phyloP scores from a whole-genome alignment of 108 stramenopile genomes.

The Nannochloropsis salina region DNA sequence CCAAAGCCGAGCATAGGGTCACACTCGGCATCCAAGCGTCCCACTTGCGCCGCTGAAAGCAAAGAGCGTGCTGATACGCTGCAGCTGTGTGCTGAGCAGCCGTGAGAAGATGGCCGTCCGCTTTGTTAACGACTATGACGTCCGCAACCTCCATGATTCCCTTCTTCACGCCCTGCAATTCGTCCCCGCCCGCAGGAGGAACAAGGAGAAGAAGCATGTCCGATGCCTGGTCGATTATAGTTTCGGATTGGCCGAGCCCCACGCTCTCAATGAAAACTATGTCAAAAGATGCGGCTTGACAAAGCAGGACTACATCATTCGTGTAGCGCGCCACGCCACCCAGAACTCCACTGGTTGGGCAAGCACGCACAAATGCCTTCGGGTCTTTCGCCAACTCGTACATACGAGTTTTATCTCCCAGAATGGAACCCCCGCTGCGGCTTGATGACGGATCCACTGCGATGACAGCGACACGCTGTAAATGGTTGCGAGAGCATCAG shows the following conservation, averaged over 20 bases:
- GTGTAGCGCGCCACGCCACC: constrained; percentile 90
- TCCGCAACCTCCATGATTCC: constrained; percentile 95
- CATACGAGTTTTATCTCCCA: constrained; percentile 98
- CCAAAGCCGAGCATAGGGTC: constrained; percentile 45
- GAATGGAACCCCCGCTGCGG: constrained; percentile 85
- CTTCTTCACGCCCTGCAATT: constrained; percentile 86
- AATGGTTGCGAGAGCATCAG: constrained; percentile 21
- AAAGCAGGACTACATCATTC: constrained; percentile 81
- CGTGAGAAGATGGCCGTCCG: constrained; percentile 65
- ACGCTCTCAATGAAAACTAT: constrained; percentile 92
- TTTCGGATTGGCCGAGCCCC: constrained; percentile 90
- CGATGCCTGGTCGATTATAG: constrained; percentile 73
- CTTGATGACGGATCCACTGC: constrained; percentile 81
- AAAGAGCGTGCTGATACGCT: constrained; percentile 28
- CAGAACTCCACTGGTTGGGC: constrained; percentile 76
- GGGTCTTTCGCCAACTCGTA: constrained; percentile 66
- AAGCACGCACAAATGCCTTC: constrained; percentile 82
- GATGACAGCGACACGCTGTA: constrained; percentile 66
- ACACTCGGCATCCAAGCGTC: constrained; percentile 44
- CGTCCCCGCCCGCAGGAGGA: constrained; percentile 93
- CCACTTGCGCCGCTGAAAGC: constrained; percentile 28
- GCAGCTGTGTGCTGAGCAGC: constrained; percentile 36
- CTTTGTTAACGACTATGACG: constrained; percentile 87
- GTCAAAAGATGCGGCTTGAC: constrained; percentile 77
- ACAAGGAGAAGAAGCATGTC: constrained; percentile 82